A percentile compares a stretch with the other conserved stretches of the same genome.
These are phyloP conservation scores for Hordeum pubiflorum DNA, from an alignment of 202 grass and related monocot species.

Conservation along the genomic window DNA sequence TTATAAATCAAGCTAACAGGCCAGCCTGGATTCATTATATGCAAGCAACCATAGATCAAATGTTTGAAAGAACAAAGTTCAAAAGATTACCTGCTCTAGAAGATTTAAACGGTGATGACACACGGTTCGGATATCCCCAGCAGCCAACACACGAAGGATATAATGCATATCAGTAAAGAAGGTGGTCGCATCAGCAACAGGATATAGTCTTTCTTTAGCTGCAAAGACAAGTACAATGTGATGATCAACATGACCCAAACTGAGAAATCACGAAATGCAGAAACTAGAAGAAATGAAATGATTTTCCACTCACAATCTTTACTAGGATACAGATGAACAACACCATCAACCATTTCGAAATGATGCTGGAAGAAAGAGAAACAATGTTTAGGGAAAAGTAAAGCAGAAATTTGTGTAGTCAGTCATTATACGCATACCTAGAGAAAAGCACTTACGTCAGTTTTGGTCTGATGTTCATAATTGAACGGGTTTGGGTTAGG, in stretches of 20 bases:
- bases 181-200: constrained; percentile 79
- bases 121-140: constrained; percentile 84
- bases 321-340: constrained; percentile 76
- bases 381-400: not conserved
- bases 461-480: constrained; percentile 60
- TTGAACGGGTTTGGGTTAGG: constrained; percentile 74
- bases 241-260: constrained; percentile 15
- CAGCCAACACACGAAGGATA: constrained; percentile 78
- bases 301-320: constrained; percentile 65
- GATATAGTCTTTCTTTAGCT: constrained; percentile 76
- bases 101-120: constrained; percentile 83
- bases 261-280: not conserved
- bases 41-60: not conserved
- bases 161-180: constrained; percentile 98
- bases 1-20: constrained; percentile 18
- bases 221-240: constrained; percentile 29
- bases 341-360: constrained; percentile 88
- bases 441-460: constrained; percentile 49
- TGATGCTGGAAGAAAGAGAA: constrained; percentile 51
- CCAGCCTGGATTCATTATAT: not conserved
- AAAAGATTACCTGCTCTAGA: constrained; percentile 73
- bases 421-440: constrained; percentile 7
- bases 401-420: not conserved
- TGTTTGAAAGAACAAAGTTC: not conserved
- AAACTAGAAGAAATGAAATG: constrained; percentile 4